Evolutionary conservation across 805 yeast genomes (phyloP).

Genomic region (Wickerhamiella hasegawae): DNA sequence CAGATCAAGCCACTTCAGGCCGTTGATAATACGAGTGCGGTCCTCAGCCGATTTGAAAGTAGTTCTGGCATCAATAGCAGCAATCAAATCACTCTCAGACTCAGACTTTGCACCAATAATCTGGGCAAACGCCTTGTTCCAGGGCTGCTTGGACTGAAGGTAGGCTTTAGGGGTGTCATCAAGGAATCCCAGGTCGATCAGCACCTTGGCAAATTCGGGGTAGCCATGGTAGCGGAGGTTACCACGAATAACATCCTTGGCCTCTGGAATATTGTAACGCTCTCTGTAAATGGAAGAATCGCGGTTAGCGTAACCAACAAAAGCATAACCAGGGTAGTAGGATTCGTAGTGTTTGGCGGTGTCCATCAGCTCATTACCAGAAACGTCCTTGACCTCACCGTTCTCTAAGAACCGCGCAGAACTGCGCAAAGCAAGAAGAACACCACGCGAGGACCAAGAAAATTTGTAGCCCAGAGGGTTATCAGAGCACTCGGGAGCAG

Average conservation of each 20-base stretch:
- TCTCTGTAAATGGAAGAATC: conserved; percentile 91
- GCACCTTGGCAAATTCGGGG: conserved; percentile 92
- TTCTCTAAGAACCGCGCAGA: conserved; percentile 77
- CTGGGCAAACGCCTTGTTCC: conserved; percentile 77
- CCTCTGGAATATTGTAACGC: conserved; percentile 89
- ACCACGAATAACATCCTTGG: conserved; percentile 92
- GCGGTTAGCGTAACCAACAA: conserved; percentile 95
- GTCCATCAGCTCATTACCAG: conserved; percentile 86
- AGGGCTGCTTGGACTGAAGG: conserved; percentile 40
- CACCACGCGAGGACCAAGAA: conserved; percentile 99
- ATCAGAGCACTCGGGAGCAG: conserved; percentile 95
- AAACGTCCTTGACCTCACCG: conserved; percentile 64
- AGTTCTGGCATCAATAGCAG: conserved; percentile 62
- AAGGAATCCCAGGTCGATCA: conserved; percentile 87
- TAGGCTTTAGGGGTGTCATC: conserved; percentile 54
- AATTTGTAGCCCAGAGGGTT: conserved; percentile 98
- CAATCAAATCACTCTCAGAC: conserved; percentile 55
- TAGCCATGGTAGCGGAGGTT: conserved; percentile 96
- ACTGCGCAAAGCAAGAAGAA: conserved; percentile 86
- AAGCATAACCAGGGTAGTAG: conserved; percentile 89
- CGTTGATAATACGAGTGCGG: conserved; percentile 72
- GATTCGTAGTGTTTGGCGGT: conserved; percentile 78
- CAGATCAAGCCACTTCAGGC: conserved; percentile 88
- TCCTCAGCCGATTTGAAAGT: conserved; percentile 67
- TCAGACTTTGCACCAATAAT: conserved; percentile 61